A percentile compares a stretch with the other conserved stretches of the same genome.
phyloP scores from a whole-genome alignment of 2,329 filamentous ascomycete species.

The Coccinonectria pachysandricola region DNA sequence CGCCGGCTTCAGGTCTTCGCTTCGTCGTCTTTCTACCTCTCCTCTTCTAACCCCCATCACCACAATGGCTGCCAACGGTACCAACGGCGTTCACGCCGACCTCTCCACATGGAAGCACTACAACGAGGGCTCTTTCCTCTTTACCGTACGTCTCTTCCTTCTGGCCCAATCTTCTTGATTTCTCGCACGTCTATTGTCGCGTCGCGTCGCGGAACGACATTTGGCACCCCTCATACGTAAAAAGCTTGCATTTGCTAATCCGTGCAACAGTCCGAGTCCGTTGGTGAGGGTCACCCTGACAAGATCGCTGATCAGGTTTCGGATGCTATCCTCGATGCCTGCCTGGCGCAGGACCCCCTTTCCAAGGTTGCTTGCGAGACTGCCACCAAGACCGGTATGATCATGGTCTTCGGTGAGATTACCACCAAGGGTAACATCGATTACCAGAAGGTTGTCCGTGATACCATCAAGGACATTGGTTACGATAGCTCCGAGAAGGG shows the following conservation, averaged over 20 bases:
- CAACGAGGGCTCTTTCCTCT: slow-evolving; percentile 66
- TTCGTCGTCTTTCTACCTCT: slow-evolving; percentile 7
- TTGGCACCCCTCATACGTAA: too few species aligned
- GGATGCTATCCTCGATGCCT: slow-evolving; percentile 97
- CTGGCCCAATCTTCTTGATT: too few species aligned
- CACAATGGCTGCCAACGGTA: slow-evolving; percentile 46
- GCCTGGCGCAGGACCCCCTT: slow-evolving; percentile 83
- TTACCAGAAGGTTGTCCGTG: slow-evolving; percentile 96
- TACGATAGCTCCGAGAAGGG: slow-evolving; percentile 97
- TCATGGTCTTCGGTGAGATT: slow-evolving; percentile 99
- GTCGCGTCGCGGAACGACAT: slow-evolving; percentile 3
- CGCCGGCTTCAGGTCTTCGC: slow-evolving; percentile 3
- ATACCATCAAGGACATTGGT: slow-evolving; percentile 94
- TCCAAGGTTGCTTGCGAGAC: slow-evolving; percentile 99
- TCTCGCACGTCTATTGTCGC: background rate
- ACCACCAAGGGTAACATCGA: slow-evolving; percentile 91
- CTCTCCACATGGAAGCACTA: slow-evolving; percentile 33
- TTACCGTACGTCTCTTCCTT: slow-evolving; percentile 49
- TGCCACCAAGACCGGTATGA: slow-evolving; percentile 98
- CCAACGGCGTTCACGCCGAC: slow-evolving; percentile 27
- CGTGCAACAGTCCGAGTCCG: slow-evolving; percentile 62
- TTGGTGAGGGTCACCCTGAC: slow-evolving; percentile 85
- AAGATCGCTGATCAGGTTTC: slow-evolving; percentile 99
- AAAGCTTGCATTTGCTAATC: slow-evolving; percentile 14
- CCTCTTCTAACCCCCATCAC: slow-evolving; percentile 15